Evolutionary conservation across 2,329 filamentous ascomycete species (phyloP).

Genomic region (Fusarium siculi): DNA sequence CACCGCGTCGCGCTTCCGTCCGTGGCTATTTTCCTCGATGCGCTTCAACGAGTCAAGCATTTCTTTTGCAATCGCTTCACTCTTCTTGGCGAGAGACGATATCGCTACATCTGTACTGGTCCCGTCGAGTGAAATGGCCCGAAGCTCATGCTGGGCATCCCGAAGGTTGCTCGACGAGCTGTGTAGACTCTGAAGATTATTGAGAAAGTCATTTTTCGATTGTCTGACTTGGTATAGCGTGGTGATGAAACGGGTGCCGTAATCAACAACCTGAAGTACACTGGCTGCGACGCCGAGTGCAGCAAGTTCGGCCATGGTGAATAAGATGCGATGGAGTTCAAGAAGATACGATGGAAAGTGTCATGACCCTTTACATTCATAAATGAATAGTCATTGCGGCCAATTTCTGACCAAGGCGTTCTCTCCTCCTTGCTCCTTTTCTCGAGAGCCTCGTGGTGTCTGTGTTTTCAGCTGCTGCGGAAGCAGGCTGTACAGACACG

Average conservation of each 20-base stretch:
- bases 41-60: background rate
- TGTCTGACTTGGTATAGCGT: background rate
- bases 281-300: conserved; percentile 2
- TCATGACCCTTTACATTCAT: background rate
- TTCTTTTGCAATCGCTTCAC: background rate
- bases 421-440: background rate
- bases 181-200: background rate
- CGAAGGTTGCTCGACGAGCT: background rate
- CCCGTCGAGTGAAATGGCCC: background rate
- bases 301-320: conserved; percentile 10
- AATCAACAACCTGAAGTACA: conserved; percentile 11
- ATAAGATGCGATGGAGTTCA: background rate
- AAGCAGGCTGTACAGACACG: background rate
- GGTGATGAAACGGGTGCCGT: conserved; percentile 8
- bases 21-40: background rate
- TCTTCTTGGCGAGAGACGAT: background rate
- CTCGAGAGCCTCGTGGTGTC: background rate
- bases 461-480: background rate
- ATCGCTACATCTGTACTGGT: background rate
- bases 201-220: background rate
- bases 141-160: background rate
- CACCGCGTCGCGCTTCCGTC: background rate
- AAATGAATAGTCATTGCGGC: background rate
- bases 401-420: background rate
- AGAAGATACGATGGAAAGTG: background rate